Percentiles rank a stretch among this genome's conserved stretches.
Conservation (phyloP, 768 basidiomycete genomes). For the Cubamyces lactineus region DNA sequence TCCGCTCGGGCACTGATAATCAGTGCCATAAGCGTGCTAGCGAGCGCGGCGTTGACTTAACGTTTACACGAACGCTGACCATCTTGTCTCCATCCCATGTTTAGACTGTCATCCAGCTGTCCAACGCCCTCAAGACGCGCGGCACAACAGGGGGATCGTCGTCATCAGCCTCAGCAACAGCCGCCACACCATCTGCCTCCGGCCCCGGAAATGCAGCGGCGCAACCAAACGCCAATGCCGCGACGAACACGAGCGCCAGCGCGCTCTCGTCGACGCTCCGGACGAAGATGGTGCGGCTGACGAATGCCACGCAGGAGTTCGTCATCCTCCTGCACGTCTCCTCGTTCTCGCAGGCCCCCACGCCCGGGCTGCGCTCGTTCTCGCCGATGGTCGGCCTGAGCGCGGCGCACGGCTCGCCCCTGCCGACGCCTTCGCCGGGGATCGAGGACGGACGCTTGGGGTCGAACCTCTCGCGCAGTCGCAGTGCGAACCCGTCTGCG, state of each 20-base stretch:
- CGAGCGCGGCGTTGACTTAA: not conserved
- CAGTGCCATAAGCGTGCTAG: constrained; percentile 4
- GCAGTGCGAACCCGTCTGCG: constrained; percentile 37
- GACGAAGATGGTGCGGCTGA: constrained; percentile 73
- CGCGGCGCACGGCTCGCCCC: constrained; percentile 31
- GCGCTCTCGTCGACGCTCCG: constrained; percentile 65
- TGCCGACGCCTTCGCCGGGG: constrained; percentile 27
- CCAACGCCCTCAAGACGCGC: constrained; percentile 69
- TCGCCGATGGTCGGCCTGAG: constrained; percentile 54
- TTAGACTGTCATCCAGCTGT: constrained; percentile 77
- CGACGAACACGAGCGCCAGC: constrained; percentile 36
- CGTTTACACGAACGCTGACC: constrained; percentile 4
- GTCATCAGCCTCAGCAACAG: not conserved
- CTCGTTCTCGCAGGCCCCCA: constrained; percentile 66
- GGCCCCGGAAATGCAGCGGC: not conserved
- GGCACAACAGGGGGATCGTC: constrained; percentile 36
- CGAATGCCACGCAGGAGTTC: constrained; percentile 85
- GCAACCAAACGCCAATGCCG: not conserved
- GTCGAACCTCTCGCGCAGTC: constrained; percentile 59
- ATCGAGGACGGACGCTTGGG: constrained; percentile 53
- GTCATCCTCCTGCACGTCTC: constrained; percentile 86
- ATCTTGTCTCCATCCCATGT: constrained; percentile 7
- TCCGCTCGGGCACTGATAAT: not conserved
- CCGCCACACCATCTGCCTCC: constrained; percentile 1
- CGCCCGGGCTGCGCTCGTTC: constrained; percentile 49